phyloP scores from a whole-genome alignment of 176 grass and related monocot species.

The Thinopyrum elongatum region DNA sequence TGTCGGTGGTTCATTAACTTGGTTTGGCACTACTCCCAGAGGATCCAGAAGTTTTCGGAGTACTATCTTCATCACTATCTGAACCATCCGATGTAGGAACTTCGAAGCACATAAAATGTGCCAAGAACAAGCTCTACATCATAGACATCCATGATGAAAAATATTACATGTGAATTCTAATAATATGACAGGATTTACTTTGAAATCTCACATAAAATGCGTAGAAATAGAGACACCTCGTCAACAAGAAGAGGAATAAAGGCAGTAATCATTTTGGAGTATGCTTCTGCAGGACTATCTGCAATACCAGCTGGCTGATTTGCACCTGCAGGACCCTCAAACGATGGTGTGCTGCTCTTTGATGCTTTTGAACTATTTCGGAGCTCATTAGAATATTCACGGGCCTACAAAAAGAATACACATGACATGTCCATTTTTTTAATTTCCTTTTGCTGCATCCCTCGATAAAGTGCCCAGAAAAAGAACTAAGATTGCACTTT shows the following conservation, averaged over 20 bases:
- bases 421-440: neutral
- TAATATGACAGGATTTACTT: slow-evolving; percentile 4
- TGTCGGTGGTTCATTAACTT: slow-evolving; percentile 26
- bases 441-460: neutral
- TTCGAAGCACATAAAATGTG: slow-evolving; percentile 99
- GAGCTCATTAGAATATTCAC: slow-evolving; percentile 90
- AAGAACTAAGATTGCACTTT: neutral
- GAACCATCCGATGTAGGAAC: slow-evolving; percentile 48
- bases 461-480: neutral
- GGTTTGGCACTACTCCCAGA: slow-evolving; percentile 41
- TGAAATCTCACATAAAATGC: slow-evolving; percentile 10
- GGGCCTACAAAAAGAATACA: slow-evolving; percentile 48
- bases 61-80: slow-evolving; percentile 28
- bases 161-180: neutral
- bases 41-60: slow-evolving; percentile 18
- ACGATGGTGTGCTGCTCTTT: slow-evolving; percentile 60
- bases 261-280: slow-evolving; percentile 82
- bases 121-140: slow-evolving; percentile 82
- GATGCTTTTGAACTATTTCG: slow-evolving; percentile 63
- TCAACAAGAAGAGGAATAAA: slow-evolving; percentile 95
- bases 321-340: slow-evolving; percentile 65
- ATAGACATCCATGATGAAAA: slow-evolving; percentile 19
- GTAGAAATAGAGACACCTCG: slow-evolving; percentile 50
- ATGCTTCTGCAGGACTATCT: slow-evolving; percentile 79
- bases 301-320: slow-evolving; percentile 46